These are phyloP conservation scores for Trametes polyzona DNA, from an alignment of 1,284 basidiomycete species.

Conservation along the genomic window DNA sequence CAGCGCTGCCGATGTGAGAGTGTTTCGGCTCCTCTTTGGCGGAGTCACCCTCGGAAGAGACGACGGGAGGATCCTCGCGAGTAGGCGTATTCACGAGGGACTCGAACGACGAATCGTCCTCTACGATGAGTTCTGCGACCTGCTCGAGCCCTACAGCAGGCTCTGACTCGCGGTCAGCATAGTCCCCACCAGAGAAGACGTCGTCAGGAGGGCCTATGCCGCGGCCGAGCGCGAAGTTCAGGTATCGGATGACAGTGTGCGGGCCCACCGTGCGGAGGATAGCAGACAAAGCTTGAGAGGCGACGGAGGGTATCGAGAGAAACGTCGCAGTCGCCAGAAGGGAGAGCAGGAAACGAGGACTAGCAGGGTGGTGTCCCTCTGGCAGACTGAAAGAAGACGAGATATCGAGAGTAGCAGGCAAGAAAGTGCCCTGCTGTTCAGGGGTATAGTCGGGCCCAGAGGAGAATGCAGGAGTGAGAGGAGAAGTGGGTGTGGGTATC, in stretches of 20 bases:
- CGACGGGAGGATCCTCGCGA: background rate
- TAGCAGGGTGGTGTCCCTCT: slow-evolving; percentile 68
- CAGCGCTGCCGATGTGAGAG: slow-evolving; percentile 26
- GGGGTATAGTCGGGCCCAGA: slow-evolving; percentile 31
- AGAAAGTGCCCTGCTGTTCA: slow-evolving; percentile 24
- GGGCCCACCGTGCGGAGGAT: slow-evolving; percentile 83
- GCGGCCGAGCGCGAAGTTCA: slow-evolving; percentile 83
- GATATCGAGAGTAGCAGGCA: slow-evolving; percentile 27
- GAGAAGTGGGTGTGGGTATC: slow-evolving; percentile 66
- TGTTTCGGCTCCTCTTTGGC: slow-evolving; percentile 39
- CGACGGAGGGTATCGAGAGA: slow-evolving; percentile 80
- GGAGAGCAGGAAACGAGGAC: slow-evolving; percentile 84
- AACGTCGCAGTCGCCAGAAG: slow-evolving; percentile 87
- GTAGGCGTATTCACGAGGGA: slow-evolving; percentile 1
- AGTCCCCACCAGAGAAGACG: slow-evolving; percentile 40
- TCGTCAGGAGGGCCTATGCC: slow-evolving; percentile 57
- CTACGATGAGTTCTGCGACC: slow-evolving; percentile 58
- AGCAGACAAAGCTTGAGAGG: slow-evolving; percentile 73
- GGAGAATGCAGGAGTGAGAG: slow-evolving; percentile 68
- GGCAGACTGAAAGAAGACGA: slow-evolving; percentile 42
- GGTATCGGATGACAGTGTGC: slow-evolving; percentile 76
- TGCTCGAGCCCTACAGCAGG: slow-evolving; percentile 72
- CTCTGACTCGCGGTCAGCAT: slow-evolving; percentile 49
- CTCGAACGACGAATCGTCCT: slow-evolving; percentile 16
- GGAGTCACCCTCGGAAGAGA: background rate